Percentiles rank a stretch among this genome's conserved stretches.
Evolutionary conservation across 345 rosid genomes (phyloP).

Genomic region (Populus euphratica): DNA sequence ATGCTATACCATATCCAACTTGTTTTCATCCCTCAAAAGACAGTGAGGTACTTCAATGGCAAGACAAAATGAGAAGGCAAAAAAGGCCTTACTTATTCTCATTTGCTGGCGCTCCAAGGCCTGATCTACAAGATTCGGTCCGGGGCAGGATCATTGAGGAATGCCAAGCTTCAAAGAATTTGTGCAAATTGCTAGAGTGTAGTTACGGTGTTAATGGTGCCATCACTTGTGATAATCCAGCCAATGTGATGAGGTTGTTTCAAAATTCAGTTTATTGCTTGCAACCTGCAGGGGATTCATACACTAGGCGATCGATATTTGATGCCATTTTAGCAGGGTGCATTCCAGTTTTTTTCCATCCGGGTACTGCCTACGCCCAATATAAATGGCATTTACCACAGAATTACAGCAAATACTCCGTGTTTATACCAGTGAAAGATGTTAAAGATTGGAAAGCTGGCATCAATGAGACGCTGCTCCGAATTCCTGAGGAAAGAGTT

Average conservation of each 20-base stretch:
- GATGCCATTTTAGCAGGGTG: constrained; percentile 28
- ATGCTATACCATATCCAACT: constrained; percentile 33
- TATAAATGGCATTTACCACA: constrained; percentile 28
- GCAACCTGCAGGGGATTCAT: constrained; percentile 29
- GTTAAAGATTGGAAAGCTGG: constrained; percentile 23
- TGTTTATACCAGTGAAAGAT: constrained; percentile 19
- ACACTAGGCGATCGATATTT: constrained; percentile 23
- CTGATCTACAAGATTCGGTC: constrained; percentile 14
- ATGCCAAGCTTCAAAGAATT: constrained; percentile 16
- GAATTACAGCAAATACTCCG: constrained; percentile 18
- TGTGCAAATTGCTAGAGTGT: constrained; percentile 28
- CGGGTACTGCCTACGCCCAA: constrained; percentile 24
- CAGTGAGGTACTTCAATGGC: constrained; percentile 20
- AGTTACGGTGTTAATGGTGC: constrained; percentile 14
- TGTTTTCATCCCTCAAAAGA: constrained; percentile 27
- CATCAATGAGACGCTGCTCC: constrained; percentile 14
- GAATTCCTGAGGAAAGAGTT: constrained; percentile 12
- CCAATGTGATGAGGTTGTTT: constrained; percentile 24
- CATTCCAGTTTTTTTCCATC: constrained; percentile 29
- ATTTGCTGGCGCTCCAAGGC: constrained; percentile 30
- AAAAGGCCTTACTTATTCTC: constrained; percentile 26
- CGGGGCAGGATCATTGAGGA: constrained; percentile 26
- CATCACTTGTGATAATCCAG: constrained; percentile 23
- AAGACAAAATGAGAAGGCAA: constrained; percentile 15
- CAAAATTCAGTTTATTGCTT: constrained; percentile 26